Percentiles rank a stretch among this genome's conserved stretches.
These are phyloP conservation scores for Lipomyces yamanashiensis DNA, from an alignment of 805 yeast genomes.

Conservation along the genomic window DNA sequence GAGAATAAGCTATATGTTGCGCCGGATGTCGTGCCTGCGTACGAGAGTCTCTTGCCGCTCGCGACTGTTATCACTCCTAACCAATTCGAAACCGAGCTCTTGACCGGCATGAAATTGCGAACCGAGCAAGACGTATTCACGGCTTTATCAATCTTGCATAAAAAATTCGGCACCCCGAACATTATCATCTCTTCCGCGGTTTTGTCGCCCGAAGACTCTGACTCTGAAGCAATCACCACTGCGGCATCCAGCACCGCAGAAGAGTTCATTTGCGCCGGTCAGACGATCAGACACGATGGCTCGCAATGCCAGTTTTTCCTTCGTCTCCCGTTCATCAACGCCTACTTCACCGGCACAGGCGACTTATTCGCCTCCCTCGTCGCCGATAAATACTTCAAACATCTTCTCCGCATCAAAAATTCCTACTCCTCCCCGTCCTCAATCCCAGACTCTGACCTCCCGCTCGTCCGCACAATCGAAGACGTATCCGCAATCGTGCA, in stretches of 20 bases:
- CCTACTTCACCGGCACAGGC: slow-evolving; percentile 95
- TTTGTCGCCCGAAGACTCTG: slow-evolving; percentile 36
- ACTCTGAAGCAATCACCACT: too few species aligned
- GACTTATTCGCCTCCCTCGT: slow-evolving; percentile 84
- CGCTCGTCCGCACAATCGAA: slow-evolving; percentile 45
- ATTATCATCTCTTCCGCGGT: slow-evolving; percentile 70
- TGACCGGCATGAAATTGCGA: slow-evolving; percentile 57
- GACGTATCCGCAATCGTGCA: slow-evolving; percentile 64
- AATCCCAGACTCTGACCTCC: slow-evolving; percentile 36
- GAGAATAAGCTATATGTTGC: slow-evolving; percentile 78
- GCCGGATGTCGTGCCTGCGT: slow-evolving; percentile 62
- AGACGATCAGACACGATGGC: slow-evolving; percentile 18
- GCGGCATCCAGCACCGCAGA: slow-evolving; percentile 38
- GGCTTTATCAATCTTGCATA: slow-evolving; percentile 20
- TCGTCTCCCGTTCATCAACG: slow-evolving; percentile 58
- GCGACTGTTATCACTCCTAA: slow-evolving; percentile 80
- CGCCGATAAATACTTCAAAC: slow-evolving; percentile 58
- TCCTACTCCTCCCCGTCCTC: slow-evolving; percentile 34
- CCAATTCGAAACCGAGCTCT: slow-evolving; percentile 81
- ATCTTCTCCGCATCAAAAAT: slow-evolving; percentile 13
- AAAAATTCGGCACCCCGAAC: slow-evolving; percentile 54
- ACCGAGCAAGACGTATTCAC: slow-evolving; percentile 12
- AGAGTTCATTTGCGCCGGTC: slow-evolving; percentile 33
- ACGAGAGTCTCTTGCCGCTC: slow-evolving; percentile 51
- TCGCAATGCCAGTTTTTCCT: slow-evolving; percentile 17